Evolutionary conservation across 106 monocot genomes (phyloP).

Genomic region (Phalaenopsis equestris): DNA sequence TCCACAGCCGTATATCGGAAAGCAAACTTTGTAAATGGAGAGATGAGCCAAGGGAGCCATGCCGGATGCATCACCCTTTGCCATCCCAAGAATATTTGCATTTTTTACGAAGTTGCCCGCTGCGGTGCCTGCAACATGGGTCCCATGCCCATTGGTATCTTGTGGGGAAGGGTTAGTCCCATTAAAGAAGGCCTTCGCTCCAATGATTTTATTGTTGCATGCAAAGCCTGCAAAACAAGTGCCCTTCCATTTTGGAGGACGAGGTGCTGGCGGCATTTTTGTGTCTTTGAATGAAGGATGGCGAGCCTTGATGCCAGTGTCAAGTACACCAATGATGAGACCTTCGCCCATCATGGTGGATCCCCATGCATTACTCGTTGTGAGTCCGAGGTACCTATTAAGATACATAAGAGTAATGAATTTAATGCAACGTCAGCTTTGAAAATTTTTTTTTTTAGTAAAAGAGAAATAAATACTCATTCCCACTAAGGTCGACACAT

Average conservation of each 20-base stretch:
- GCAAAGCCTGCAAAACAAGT: background rate
- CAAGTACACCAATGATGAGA: background rate
- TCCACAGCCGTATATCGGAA: too few species aligned
- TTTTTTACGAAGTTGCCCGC: too few species aligned
- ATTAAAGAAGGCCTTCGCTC: background rate
- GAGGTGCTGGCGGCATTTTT: constrained; percentile 8
- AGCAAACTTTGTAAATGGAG: too few species aligned
- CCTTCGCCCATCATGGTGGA: background rate
- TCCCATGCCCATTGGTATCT: constrained; percentile 7
- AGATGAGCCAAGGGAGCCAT: constrained; percentile 10
- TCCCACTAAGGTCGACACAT: too few species aligned
- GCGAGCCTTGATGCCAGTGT: background rate
- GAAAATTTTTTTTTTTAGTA: too few species aligned
- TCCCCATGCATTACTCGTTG: background rate
- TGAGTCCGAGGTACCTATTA: background rate
- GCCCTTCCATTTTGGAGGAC: constrained; percentile 10
- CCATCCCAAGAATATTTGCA: background rate
- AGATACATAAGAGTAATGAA: too few species aligned
- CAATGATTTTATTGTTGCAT: constrained; percentile 24
- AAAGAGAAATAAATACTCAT: too few species aligned
- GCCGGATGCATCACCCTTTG: background rate
- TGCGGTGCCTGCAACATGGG: background rate
- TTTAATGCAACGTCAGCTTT: too few species aligned
- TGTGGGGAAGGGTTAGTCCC: background rate
- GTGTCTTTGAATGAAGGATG: constrained; percentile 20